These are phyloP conservation scores for Penicillium coffeae DNA, from an alignment of 495 filamentous ascomycete genomes.

Conservation along the genomic window DNA sequence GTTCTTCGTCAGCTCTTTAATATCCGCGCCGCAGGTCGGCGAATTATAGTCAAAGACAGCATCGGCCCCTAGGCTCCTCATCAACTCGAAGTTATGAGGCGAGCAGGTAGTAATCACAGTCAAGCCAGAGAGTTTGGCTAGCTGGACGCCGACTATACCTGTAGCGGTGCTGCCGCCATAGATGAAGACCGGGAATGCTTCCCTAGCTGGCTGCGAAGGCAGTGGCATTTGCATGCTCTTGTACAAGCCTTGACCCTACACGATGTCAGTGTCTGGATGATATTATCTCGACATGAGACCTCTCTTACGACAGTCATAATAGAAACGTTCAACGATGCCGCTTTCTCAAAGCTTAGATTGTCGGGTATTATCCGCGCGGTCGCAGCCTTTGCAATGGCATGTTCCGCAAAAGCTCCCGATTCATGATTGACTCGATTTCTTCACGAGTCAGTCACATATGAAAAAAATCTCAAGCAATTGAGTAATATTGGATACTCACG, in stretches of 20 bases:
- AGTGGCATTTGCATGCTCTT: too few relatives aligned
- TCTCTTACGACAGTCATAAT: conserved; percentile 45
- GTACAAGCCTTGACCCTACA: too few relatives aligned
- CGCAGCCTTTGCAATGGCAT: conserved; percentile 47
- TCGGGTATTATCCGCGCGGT: conserved; percentile 51
- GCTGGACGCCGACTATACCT: conserved; percentile 27
- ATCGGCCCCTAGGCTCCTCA: conserved; percentile 28
- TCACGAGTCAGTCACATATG: too few relatives aligned
- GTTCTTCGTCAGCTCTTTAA: neutral
- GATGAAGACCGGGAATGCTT: conserved; percentile 29
- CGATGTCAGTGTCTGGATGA: too few relatives aligned
- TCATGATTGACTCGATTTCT: conserved; percentile 44
- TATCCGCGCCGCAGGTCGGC: neutral
- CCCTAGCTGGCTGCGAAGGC: too few relatives aligned
- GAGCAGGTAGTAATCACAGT: conserved; percentile 33
- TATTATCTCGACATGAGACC: too few relatives aligned
- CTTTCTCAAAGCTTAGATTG: conserved; percentile 49
- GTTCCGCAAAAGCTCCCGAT: conserved; percentile 55
- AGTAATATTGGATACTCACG: neutral
- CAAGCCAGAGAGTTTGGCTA: conserved; percentile 21
- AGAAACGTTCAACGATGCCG: conserved; percentile 53
- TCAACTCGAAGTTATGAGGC: conserved; percentile 21
- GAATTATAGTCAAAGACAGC: conserved; percentile 27
- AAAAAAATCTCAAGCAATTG: too few relatives aligned
- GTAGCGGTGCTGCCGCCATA: conserved; percentile 23